Base-by-base conservation (phyloP, 2,329 filamentous ascomycete species). In the Pseudonectria foliicola region DNA sequence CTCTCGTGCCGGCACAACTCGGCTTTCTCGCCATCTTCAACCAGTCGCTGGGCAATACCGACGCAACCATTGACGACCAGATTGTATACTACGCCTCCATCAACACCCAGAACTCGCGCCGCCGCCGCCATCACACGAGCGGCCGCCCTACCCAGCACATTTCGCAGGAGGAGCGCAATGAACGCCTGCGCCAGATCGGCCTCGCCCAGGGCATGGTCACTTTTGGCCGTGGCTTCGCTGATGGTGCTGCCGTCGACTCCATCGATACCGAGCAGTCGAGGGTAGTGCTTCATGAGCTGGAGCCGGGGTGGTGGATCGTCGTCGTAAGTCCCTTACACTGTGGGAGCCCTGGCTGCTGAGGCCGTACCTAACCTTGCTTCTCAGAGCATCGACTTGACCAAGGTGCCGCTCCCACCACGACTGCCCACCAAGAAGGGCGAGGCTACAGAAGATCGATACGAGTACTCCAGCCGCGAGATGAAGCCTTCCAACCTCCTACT, bases 11-110 rank as follows among this genome's bases (percentile, higher is more conserved):
- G 28, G 90, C 90, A 25, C 85, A 85, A 55, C 76, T 96, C 21
- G 84, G 85, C 51, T 96, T 92, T 60, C 74, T 98, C 29, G 80
- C 90, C 57, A 93, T 98, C 58, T 98, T 94, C 71, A 96, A 94
- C 59, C 92, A 93, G 24, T 78, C 82, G 6, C 73, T 93, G 29
- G 82, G 84, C 51, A 56, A 52, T 28, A 71, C 66, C 3, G 70
- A 74, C 48, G 69, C 73, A 28, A 71, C 67, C 2, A 70, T 90
- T 46, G 70, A 75, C 38, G 73, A 92, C 48, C 87, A 98, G 63
- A 86, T 96, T 44, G 85, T 95, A 49, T 98, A 95, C 68, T 95
- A 94, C 64, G 83, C 84, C 51, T 87, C 85, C 6, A 60, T 71
- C 35, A 63, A 57, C 35, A 65, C 67, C 3, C 64, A 65, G 32